These are phyloP conservation scores for Fraxinus cuspidata DNA, from an alignment of 257 asterid genomes.

Conservation along the genomic window DNA sequence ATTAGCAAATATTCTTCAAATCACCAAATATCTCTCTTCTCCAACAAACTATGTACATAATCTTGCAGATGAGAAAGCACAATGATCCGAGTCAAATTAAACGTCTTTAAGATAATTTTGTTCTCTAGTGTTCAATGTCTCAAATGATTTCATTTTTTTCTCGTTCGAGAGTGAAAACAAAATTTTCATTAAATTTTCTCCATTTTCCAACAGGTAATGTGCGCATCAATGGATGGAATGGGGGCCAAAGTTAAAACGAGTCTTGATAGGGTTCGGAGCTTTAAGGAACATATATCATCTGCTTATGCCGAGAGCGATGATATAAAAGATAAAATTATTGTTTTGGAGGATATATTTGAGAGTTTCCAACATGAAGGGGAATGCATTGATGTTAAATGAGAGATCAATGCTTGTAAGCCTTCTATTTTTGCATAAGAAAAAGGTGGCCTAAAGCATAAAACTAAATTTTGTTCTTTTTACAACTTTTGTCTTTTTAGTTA, in stretches of 20 bases:
- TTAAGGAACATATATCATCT: conserved; percentile 31
- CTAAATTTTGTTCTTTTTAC: background rate
- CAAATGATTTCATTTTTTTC: no score
- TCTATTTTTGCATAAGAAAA: conserved; percentile 41
- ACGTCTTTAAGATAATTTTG: no score
- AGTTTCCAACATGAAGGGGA: conserved; percentile 42
- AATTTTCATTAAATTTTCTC: background rate
- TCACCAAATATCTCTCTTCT: no score
- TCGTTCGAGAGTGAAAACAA: background rate
- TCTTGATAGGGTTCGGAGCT: conserved; percentile 40
- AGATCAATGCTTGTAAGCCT: conserved; percentile 44
- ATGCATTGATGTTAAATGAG: conserved; percentile 35
- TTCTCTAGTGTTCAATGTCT: no score
- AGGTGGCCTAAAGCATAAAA: no score
- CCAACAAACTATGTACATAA: no score
- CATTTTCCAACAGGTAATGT: conserved; percentile 22
- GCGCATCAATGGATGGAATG: conserved; percentile 47
- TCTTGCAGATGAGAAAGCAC: no score
- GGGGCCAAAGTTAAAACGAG: conserved; percentile 42
- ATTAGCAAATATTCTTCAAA: no score
- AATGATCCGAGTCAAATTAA: no score
- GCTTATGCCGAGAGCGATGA: conserved; percentile 17
- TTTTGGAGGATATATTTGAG: conserved; percentile 52
- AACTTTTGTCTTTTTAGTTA: no score
- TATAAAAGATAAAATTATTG: conserved; percentile 42